Percentiles rank a stretch among this genome's conserved stretches.
phyloP scores from a whole-genome alignment of 129 eudicot species.

The Pulicaria dysenterica region DNA sequence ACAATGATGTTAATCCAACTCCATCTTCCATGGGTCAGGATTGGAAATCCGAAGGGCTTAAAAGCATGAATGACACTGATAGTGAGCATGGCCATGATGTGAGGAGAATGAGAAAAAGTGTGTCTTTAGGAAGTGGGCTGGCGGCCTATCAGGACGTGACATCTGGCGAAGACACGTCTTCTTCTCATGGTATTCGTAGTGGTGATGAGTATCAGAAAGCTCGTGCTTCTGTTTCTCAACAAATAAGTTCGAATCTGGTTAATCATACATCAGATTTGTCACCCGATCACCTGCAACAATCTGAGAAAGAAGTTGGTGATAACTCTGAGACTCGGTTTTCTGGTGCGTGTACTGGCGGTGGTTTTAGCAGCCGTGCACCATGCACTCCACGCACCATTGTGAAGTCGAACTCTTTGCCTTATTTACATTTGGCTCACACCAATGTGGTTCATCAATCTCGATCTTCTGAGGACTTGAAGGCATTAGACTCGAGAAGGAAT shows the following conservation, averaged over 20 bases:
- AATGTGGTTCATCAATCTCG: slow-evolving; percentile 38
- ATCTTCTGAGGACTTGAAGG: slow-evolving; percentile 67
- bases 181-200: slow-evolving; percentile 51
- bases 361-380: slow-evolving; percentile 41
- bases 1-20: slow-evolving; percentile 23
- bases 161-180: slow-evolving; percentile 41
- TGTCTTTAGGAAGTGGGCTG: slow-evolving; percentile 69
- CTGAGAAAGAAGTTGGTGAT: slow-evolving; percentile 50
- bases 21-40: slow-evolving; percentile 50
- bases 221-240: slow-evolving; percentile 50
- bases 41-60: slow-evolving; percentile 68
- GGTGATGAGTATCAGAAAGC: slow-evolving; percentile 52
- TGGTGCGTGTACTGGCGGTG: slow-evolving; percentile 35
- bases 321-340: slow-evolving; percentile 49
- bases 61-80: slow-evolving; percentile 45
- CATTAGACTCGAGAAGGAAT: slow-evolving; percentile 42
- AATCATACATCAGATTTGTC: slow-evolving; percentile 54
- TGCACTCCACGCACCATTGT: slow-evolving; percentile 35
- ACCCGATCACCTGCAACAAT: slow-evolving; percentile 45
- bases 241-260: slow-evolving; percentile 52
- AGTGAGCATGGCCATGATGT: slow-evolving; percentile 38
- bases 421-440: slow-evolving; percentile 32
- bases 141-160: slow-evolving; percentile 50
- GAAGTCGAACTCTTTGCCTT: slow-evolving; percentile 66
- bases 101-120: slow-evolving; percentile 55